Evolutionary conservation across 2,329 filamentous ascomycete genomes (phyloP), one percentile per base, ranked within the genome.

Genomic region (Rutstroemia sp.): DNA sequence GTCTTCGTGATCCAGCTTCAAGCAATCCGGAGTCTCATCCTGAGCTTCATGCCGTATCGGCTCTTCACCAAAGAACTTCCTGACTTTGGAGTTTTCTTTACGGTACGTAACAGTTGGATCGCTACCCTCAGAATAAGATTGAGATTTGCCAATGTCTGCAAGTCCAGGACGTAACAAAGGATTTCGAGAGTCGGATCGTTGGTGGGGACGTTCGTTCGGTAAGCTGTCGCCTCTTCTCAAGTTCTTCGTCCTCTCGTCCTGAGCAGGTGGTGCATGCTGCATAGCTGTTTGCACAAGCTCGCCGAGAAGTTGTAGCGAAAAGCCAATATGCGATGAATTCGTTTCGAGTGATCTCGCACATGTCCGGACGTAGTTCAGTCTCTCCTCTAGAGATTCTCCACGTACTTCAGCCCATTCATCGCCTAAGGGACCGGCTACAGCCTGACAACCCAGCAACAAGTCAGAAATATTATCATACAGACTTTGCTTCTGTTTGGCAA

Each of bases 361-460:
- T 57, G 83, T 79, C 52, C 87, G 83, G 57, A 96, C 90, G 60
- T 88, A 86, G 61, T 87, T 88, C 25, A 97, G 73, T 21, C 94
- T 84, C 63, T 89, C 89, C 67, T 96, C 92, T 30, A 99, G 76
- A 7, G 92, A 88, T 69, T 95, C 90, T 1, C 91, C 90, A 45
- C 91, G 84, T n/a, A 92, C 78, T 69, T 96, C 91, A 4, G 92
- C 84, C 94, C 94, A 99, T 73, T 99, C 94, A 69, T 99, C 94
- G 8, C 87, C 89, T 45, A 99, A 73, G 5, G 94, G 94, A 8
- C 89, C 89, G 5, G 91, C 89, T n/a, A 97, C 87, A 23, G 88
- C 84, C 72, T 99, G 94, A 67, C 92, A 96, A 57, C 87, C 84
- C 50, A 96, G 74, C 4, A 97, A 75, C 27, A 99, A 80, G 69